Conservation (phyloP, 148 eudicot species). For the Heliosperma pusillum region DNA sequence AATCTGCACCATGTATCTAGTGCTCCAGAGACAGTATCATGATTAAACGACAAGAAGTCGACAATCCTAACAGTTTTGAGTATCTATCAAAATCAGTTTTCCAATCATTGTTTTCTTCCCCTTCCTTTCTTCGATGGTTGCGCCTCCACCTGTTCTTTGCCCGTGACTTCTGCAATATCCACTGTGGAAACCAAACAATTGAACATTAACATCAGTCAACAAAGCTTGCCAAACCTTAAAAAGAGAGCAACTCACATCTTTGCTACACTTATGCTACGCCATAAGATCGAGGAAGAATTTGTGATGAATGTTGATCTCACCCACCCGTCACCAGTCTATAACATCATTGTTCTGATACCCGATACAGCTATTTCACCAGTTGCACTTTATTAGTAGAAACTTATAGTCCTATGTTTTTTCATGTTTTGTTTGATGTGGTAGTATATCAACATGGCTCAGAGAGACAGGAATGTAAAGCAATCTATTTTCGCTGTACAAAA, state of each 20-base stretch:
- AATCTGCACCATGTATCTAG: slow-evolving; percentile 2
- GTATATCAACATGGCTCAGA: too few species aligned
- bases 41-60: slow-evolving; percentile 7
- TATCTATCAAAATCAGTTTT: slow-evolving; percentile 12
- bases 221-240: background rate
- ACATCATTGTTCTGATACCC: too few species aligned
- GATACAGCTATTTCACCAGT: too few species aligned
- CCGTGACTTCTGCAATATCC: slow-evolving; percentile 77
- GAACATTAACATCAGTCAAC: slow-evolving; percentile 3
- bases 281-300: background rate
- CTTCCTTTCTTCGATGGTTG: slow-evolving; percentile 86
- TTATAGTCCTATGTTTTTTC: too few species aligned
- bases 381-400: too few species aligned
- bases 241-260: background rate
- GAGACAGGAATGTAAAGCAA: too few species aligned
- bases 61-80: background rate
- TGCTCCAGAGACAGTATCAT: background rate
- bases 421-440: too few species aligned
- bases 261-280: background rate
- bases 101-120: slow-evolving; percentile 78
- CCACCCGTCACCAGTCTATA: too few species aligned
- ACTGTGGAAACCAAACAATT: slow-evolving; percentile 34
- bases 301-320: background rate
- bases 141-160: slow-evolving; percentile 73
- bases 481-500: too few species aligned